Evolutionary conservation across 108 stramenopile species (phyloP), one percentile per base, ranked within the genome.

Genomic region (Cyclotella distinguenda): DNA sequence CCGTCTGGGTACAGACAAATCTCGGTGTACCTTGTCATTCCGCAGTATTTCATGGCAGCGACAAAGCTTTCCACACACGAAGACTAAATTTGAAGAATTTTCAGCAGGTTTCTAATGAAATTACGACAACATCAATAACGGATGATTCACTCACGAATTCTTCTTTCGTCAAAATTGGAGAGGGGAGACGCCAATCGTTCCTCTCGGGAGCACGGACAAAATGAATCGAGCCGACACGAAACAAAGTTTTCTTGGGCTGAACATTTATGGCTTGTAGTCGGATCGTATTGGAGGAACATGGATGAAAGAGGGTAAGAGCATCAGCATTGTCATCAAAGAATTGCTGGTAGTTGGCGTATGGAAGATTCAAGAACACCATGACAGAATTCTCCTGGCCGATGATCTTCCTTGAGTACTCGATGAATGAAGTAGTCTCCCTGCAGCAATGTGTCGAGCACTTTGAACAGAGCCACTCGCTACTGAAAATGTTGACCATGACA

Each of bases 401-500:
- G 13, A 69, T 39, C 15, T 42, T 47, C 10, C 31, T 19, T 6
- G 36, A 40, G 22, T 42, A 72, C 32, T 67, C 71, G 2, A 42
- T 30, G 46, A 72, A 78, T 4, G 71, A 59, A 27, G 67, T 11
- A n/a, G 51, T 26, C 22, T 67, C 61, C 15, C 54, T 40, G 5
- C 58, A 33, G 6, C 64, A 50, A 30, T n/a, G n/a, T n/a, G n/a
- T n/a, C n/a, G 60, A 51, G 36, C 77, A 78, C 2, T 38, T 40
- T 23, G 51, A 33, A 55, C 79, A 80, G 3, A 40, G 31, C 79
- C 79, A 80, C 26, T 80, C 74, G n/a, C 65, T 33, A 19, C 52
- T 73, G 12, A 77, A 77, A 21, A 82, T 68, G 28, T 77, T 77
- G 2, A 77, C 75, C 71, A 82, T 77, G 11, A 82, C 77, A 40